Conservation (phyloP, 345 rosid species). For the Corchorus capsularis region DNA sequence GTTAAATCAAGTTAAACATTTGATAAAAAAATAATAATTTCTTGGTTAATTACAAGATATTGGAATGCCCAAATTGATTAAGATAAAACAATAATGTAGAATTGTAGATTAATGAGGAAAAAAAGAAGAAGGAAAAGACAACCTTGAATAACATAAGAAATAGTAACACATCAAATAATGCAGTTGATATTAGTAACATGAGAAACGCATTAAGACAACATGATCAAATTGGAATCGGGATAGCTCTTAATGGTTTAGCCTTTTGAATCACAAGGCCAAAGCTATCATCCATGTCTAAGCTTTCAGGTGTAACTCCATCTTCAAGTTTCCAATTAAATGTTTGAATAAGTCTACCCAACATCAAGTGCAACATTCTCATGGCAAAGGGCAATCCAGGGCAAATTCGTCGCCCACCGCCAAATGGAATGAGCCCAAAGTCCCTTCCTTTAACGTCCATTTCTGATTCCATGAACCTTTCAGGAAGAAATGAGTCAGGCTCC, state of each 20-base stretch:
- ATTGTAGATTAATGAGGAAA: too few species aligned
- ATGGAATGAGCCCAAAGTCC: conserved; percentile 27
- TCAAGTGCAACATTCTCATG: conserved; percentile 17
- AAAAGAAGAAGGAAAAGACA: too few species aligned
- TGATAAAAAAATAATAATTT: too few species aligned
- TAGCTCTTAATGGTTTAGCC: conserved; percentile 34
- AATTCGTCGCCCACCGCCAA: conserved; percentile 36
- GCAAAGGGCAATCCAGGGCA: conserved; percentile 33
- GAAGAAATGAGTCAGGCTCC: conserved; percentile 26
- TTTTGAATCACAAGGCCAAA: conserved; percentile 35
- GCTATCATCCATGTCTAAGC: conserved; percentile 37
- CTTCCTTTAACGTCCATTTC: conserved; percentile 24
- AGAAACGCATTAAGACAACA: too few species aligned
- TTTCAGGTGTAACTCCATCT: not conserved
- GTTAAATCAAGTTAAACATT: too few species aligned
- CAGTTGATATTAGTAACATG: too few species aligned
- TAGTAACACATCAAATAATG: too few species aligned
- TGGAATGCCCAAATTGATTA: too few species aligned
- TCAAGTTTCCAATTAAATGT: conserved; percentile 41
- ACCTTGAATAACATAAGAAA: too few species aligned
- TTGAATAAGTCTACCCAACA: conserved; percentile 30
- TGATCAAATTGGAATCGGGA: conserved; percentile 20
- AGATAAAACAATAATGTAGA: too few species aligned
- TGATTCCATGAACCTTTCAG: conserved; percentile 32
- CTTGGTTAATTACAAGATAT: too few species aligned